Base-by-base conservation (phyloP, 176 grass and related monocot genomes). In the Otatea glauca region DNA sequence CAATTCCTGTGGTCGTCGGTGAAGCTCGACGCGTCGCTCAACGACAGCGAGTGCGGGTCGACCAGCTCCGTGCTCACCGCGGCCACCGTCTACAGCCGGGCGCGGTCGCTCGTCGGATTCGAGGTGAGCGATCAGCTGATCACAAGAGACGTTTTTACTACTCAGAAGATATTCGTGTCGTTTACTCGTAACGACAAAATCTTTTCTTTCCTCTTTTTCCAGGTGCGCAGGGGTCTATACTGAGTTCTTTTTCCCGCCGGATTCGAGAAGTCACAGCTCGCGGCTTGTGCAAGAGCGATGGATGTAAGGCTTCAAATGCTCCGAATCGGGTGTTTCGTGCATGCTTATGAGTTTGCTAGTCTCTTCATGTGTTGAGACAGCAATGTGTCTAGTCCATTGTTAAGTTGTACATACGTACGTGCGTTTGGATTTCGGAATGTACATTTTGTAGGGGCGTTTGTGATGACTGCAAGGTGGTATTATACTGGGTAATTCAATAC, bases 11-110 rank as follows among this genome's bases (percentile, higher is more conserved):
- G 88, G 92, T 88, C 90, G 48, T 18, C 74, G 56, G 65, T 86
- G 20, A 88, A 90, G 78, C 90, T 96, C 15, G 90, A 92, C 84
- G 69, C 44, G 15, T 93, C 91, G 51, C 77, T 96, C 70, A 90
- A 82, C 75, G 93, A 94, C 6, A 96, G 93, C 81, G 97, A 96
- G 72, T 96, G 93, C 72, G 92, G 86, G 4, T 99, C 97, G 15
- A 91, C 93, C 39, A 91, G 89, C 86, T 92, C 93, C 24, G 88
- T 92, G 42, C 78, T 96, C 74, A 96, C 90, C 13, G 86, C 89
- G 32, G 80, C 80, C 81, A 92, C 88, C 67, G 72, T 87, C 16
- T 92, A 88, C 76, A 84, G 84, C 66, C 87, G 90, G 29, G 61
- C 88, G 71, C 81, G 90, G 56, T 95, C 89, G 80, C 86, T 92